Evolutionary conservation across 2,329 filamentous ascomycete species (phyloP).

Genomic region (Pestalotiopsis sp.): DNA sequence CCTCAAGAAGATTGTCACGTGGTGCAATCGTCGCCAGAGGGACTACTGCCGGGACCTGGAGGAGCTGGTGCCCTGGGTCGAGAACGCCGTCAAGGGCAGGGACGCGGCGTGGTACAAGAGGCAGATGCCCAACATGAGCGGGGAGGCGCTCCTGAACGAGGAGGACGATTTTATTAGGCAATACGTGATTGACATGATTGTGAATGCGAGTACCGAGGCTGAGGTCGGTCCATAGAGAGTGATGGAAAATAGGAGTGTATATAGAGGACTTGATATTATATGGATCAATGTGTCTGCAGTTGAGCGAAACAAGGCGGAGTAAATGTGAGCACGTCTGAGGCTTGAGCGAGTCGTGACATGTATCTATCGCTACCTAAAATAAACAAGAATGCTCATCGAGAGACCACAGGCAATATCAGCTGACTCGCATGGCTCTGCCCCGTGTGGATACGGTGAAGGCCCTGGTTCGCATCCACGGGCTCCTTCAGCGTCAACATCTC

Average conservation of each 20-base stretch:
- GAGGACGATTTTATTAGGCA: neutral
- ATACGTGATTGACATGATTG: neutral
- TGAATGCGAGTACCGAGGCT: neutral
- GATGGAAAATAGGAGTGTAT: too few species aligned
- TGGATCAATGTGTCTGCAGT: too few species aligned
- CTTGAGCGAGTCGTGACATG: too few species aligned
- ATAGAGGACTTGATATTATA: too few species aligned
- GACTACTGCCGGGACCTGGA: neutral
- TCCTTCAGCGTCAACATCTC: neutral
- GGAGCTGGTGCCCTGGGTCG: neutral
- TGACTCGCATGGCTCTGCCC: neutral
- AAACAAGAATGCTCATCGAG: too few species aligned
- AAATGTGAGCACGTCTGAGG: too few species aligned
- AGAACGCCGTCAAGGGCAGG: neutral
- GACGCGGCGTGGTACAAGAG: conserved; percentile 2
- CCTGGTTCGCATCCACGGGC: neutral
- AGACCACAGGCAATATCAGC: too few species aligned
- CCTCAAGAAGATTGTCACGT: neutral
- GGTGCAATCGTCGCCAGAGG: neutral
- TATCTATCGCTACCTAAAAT: too few species aligned
- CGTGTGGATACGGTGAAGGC: neutral
- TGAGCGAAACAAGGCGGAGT: too few species aligned
- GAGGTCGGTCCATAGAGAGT: neutral
- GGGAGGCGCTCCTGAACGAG: neutral
- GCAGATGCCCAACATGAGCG: neutral